Percentiles rank a stretch among this genome's conserved stretches.
These are phyloP conservation scores for Pittosporum tobira DNA, from an alignment of 129 eudicot species.

Conservation along the genomic window DNA sequence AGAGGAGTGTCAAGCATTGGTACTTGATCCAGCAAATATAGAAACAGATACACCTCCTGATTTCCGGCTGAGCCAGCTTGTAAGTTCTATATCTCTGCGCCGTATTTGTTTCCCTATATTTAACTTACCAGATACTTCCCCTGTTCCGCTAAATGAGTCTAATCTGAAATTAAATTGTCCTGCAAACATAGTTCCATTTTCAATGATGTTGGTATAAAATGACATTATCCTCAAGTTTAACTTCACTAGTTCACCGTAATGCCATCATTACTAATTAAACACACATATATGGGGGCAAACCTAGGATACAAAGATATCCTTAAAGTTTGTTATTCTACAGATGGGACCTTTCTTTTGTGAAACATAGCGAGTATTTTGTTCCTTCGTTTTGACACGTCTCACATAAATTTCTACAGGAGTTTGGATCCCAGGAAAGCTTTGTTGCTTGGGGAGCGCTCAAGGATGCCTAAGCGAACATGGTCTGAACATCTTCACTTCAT, in stretches of 20 bases:
- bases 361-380: neutral
- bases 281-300: no score
- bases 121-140: neutral
- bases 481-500: constrained; percentile 9
- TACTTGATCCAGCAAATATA: constrained; percentile 54
- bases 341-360: constrained; percentile 32
- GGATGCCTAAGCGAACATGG: constrained; percentile 14
- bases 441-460: constrained; percentile 66
- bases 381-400: neutral
- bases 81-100: constrained; percentile 22
- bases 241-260: no score
- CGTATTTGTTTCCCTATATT: neutral
- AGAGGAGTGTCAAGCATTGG: constrained; percentile 65
- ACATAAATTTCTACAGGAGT: constrained; percentile 48
- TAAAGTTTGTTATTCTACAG: constrained; percentile 39
- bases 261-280: no score
- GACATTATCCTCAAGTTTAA: no score
- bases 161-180: no score
- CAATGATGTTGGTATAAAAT: no score
- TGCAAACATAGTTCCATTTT: no score
- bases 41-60: constrained; percentile 73
- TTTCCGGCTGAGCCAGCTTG: constrained; percentile 80
- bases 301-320: no score
- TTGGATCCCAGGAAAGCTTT: constrained; percentile 80
- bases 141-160: no score